Evolutionary conservation across 768 basidiomycete genomes (phyloP).

Genomic region (Rhodotorula taiwanensis): DNA sequence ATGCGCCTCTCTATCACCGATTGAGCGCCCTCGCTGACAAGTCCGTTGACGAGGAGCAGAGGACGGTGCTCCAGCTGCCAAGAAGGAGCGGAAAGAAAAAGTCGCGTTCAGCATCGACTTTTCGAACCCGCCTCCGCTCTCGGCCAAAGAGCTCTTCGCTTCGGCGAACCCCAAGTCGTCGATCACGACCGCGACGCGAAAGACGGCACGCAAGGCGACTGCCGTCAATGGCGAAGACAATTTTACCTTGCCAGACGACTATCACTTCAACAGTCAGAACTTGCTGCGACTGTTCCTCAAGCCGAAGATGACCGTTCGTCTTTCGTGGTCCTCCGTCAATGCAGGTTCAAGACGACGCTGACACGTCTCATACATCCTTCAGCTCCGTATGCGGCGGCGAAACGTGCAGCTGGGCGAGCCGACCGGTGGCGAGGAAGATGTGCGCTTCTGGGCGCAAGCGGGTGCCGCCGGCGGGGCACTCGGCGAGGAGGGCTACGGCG

Average conservation of each 20-base stretch:
- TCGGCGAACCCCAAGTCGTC: slow-evolving; percentile 63
- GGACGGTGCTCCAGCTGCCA: background rate
- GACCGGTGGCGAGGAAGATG: slow-evolving; percentile 57
- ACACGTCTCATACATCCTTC: background rate
- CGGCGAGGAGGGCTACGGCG: background rate
- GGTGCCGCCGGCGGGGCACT: slow-evolving; percentile 52
- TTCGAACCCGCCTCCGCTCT: slow-evolving; percentile 54
- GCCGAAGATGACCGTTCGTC: slow-evolving; percentile 80
- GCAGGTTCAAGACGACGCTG: background rate
- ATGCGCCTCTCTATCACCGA: background rate
- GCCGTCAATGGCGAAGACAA: slow-evolving; percentile 45
- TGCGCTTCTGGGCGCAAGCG: slow-evolving; percentile 94
- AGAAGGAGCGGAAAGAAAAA: slow-evolving; percentile 54
- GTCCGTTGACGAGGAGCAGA: background rate
- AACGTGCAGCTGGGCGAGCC: slow-evolving; percentile 28
- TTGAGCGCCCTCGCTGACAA: background rate
- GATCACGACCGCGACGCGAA: slow-evolving; percentile 54
- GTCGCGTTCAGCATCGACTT: slow-evolving; percentile 80
- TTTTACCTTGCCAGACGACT: slow-evolving; percentile 84
- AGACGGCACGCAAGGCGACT: slow-evolving; percentile 49
- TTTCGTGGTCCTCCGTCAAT: background rate
- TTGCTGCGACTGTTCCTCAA: slow-evolving; percentile 89
- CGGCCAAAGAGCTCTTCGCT: slow-evolving; percentile 67
- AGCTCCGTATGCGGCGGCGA: slow-evolving; percentile 86
- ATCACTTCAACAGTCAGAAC: slow-evolving; percentile 89